Evolutionary conservation across 2,329 filamentous ascomycete genomes (phyloP), one percentile per base, ranked within the genome.

Genomic region (Hypocrella siamensis): DNA sequence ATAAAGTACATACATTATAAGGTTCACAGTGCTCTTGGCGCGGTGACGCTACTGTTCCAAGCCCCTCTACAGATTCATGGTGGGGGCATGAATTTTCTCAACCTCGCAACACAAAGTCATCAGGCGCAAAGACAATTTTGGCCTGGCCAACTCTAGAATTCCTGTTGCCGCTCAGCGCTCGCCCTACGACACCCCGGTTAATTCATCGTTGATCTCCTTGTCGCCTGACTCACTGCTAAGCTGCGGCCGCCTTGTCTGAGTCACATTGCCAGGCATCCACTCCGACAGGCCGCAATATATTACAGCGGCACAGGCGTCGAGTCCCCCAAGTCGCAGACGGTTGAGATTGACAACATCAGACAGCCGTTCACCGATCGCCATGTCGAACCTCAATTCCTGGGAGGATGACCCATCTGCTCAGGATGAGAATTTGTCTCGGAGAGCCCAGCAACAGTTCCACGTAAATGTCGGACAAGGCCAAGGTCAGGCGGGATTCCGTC

Each of bases 321-420:
- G n/a, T n/a, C n/a, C n/a, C n/a, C n/a, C n/a, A n/a, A n/a, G n/a
- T n/a, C n/a, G n/a, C n/a, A n/a, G n/a, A n/a, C n/a, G n/a, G n/a
- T n/a, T n/a, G n/a, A n/a, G n/a, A n/a, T n/a, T n/a, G n/a, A n/a
- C n/a, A n/a, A n/a, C n/a, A n/a, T n/a, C n/a, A n/a, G n/a, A n/a
- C n/a, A n/a, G n/a, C n/a, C n/a, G n/a, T n/a, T n/a, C n/a, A n/a
- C 35, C 31, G 30, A 30, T 22, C 18, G 41, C 36, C 49, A 93
- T 93, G 85, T 79, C 86, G 46, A 76, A 86, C 56, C 80, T 84
- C 48, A 85, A 93, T 57, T 93, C 85, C 40, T 96, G 90, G 82
- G 86, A 96, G 61, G 84, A 93, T 49, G 82, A 86, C 49, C 75
- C 77, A 48, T 66, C 77, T 34, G 75, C 73, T 40, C 78, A 83